phyloP scores from a whole-genome alignment of 2,329 filamentous ascomycete genomes.

The Parastagonospora nodorum region DNA sequence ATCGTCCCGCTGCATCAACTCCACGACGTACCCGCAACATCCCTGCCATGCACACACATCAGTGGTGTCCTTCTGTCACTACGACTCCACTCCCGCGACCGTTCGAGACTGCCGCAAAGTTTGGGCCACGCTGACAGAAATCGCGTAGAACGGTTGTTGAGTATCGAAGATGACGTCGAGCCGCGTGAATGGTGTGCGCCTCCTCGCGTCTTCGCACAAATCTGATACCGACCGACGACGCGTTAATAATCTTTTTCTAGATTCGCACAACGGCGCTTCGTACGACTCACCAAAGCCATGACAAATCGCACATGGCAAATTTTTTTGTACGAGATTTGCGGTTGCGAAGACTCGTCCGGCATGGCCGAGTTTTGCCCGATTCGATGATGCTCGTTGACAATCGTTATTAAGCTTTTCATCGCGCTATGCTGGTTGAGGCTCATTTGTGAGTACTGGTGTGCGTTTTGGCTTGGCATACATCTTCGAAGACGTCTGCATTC shows the following conservation, averaged over 20 bases:
- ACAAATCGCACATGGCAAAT: neutral
- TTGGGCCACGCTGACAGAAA: neutral
- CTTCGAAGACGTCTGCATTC: neutral
- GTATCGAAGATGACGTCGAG: neutral
- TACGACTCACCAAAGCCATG: neutral
- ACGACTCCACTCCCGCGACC: neutral
- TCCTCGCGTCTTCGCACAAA: neutral
- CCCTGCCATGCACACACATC: neutral
- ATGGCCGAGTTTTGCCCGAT: neutral
- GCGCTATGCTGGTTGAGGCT: neutral
- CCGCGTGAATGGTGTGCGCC: neutral
- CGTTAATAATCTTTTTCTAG: neutral
- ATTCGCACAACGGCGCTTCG: neutral
- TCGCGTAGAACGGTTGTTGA: neutral
- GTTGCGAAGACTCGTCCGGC: neutral
- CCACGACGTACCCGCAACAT: constrained; percentile 4
- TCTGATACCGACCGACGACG: neutral
- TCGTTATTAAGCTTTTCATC: neutral
- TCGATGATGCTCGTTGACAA: neutral
- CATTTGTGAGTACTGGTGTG: neutral
- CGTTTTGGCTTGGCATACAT: neutral
- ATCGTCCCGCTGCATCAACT: constrained; percentile 3
- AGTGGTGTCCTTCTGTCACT: neutral
- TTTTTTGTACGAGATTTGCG: neutral
- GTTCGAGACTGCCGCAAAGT: neutral